A percentile compares a stretch with the other conserved stretches of the same genome.
phyloP scores from a whole-genome alignment of 2,329 filamentous ascomycete genomes.

The Xylaria sp. region DNA sequence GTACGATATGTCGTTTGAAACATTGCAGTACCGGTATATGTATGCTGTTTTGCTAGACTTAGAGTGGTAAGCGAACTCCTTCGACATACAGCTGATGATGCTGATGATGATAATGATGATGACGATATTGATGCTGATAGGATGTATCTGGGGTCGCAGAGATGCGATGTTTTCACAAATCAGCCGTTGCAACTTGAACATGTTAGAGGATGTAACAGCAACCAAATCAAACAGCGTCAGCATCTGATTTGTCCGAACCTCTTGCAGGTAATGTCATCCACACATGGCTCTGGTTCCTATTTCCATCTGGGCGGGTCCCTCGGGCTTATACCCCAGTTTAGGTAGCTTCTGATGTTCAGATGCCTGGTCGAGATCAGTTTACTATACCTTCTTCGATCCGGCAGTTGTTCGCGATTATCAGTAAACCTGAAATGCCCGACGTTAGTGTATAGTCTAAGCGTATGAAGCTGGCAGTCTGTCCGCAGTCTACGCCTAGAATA shows the following conservation, averaged over 20 bases:
- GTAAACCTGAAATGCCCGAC: neutral
- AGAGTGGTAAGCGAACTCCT: conserved; percentile 20
- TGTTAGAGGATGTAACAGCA: conserved; percentile 48
- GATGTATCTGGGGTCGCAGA: neutral
- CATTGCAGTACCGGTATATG: conserved; percentile 5
- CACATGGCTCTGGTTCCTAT: conserved; percentile 32
- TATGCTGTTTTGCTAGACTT: neutral
- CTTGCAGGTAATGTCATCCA: conserved; percentile 23
- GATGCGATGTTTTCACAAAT: conserved; percentile 17
- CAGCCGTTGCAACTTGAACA: conserved; percentile 44
- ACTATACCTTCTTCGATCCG: conserved; percentile 22
- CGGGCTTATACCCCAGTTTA: conserved; percentile 37
- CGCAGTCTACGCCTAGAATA: conserved; percentile 12
- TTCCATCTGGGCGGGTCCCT: conserved; percentile 31
- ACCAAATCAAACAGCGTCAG: conserved; percentile 12
- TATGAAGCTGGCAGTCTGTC: conserved; percentile 12
- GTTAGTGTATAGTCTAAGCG: conserved; percentile 12
- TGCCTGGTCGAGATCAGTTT: conserved; percentile 24
- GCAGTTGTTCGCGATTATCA: conserved; percentile 28
- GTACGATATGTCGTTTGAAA: conserved; percentile 31
- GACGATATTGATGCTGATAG: neutral
- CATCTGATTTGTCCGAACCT: conserved; percentile 22
- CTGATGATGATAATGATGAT: too few species aligned
- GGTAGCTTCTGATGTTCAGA: conserved; percentile 26
- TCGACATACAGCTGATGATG: neutral